A percentile compares a stretch with the other conserved stretches of the same genome.
Conservation (phyloP, 1,139 yeast genomes). For the Meyerozyma sp. region DNA sequence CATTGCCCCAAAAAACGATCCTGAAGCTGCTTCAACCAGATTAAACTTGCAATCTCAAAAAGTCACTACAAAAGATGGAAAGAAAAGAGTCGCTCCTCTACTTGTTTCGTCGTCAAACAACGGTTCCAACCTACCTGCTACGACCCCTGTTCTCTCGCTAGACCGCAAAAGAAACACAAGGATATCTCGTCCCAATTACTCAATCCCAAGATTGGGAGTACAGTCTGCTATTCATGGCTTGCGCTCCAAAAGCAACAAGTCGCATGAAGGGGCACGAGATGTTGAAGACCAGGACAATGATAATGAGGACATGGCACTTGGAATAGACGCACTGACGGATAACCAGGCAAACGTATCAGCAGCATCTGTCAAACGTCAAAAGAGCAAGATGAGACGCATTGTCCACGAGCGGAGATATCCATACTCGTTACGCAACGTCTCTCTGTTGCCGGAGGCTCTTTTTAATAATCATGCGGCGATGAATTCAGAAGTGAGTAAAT, state of each 20-base stretch:
- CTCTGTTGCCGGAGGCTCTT: constrained; percentile 32
- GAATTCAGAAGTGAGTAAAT: constrained; percentile 25
- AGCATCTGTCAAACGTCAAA: constrained; percentile 29
- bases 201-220: constrained; percentile 44
- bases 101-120: constrained; percentile 45
- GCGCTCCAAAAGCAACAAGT: constrained; percentile 13
- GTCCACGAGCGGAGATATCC: constrained; percentile 37
- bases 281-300: constrained; percentile 34
- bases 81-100: constrained; percentile 81
- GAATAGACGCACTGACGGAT: constrained; percentile 13
- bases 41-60: not conserved
- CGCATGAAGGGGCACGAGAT: constrained; percentile 13
- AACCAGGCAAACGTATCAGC: constrained; percentile 21
- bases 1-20: not conserved
- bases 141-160: not conserved
- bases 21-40: not conserved
- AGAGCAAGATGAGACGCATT: constrained; percentile 24
- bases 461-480: constrained; percentile 32
- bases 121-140: not conserved
- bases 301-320: constrained; percentile 40
- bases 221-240: constrained; percentile 44
- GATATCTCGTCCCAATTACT: constrained; percentile 37
- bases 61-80: constrained; percentile 60
- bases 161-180: constrained; percentile 18
- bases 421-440: constrained; percentile 27